phyloP scores from a whole-genome alignment of 768 basidiomycete species.

The Auricularia auricula-judae region DNA sequence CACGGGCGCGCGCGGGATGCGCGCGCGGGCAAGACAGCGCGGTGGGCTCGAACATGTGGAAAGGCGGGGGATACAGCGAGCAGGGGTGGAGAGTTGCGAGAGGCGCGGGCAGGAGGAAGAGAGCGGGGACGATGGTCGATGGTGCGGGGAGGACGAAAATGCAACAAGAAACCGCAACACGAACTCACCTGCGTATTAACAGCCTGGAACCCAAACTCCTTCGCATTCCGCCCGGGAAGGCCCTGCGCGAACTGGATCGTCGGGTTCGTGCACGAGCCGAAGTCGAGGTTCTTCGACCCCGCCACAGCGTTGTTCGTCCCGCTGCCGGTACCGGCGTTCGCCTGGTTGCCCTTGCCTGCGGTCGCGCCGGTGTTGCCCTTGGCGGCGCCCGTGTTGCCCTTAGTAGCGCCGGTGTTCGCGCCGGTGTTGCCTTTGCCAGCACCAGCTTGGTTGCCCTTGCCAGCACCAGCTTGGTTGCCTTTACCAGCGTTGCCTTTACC shows the following conservation, averaged over 20 bases:
- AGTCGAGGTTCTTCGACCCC: conserved; percentile 12
- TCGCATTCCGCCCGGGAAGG: not conserved
- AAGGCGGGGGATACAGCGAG: too few species aligned
- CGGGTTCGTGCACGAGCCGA: conserved; percentile 44
- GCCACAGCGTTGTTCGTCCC: not conserved
- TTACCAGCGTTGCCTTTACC: not conserved
- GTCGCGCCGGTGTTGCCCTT: not conserved
- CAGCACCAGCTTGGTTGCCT: not conserved
- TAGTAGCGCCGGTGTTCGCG: too few species aligned
- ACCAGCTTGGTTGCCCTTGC: conserved; percentile 5
- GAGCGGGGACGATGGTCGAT: too few species aligned
- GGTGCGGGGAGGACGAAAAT: too few species aligned
- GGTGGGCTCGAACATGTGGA: too few species aligned
- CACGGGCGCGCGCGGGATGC: too few species aligned
- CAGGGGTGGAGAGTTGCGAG: too few species aligned
- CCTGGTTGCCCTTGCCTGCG: not conserved
- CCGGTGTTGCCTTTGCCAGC: not conserved
- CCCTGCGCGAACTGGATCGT: conserved; percentile 3
- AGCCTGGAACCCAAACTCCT: not conserved
- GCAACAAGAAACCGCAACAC: too few species aligned
- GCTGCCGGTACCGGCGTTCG: not conserved
- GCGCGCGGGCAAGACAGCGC: too few species aligned
- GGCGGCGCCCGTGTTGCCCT: too few species aligned
- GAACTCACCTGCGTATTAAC: not conserved
- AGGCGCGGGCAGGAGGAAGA: too few species aligned